A percentile compares a stretch with the other conserved stretches of the same genome.
Evolutionary conservation across 1,284 basidiomycete genomes (phyloP).

Genomic region (Trametes pubescens): DNA sequence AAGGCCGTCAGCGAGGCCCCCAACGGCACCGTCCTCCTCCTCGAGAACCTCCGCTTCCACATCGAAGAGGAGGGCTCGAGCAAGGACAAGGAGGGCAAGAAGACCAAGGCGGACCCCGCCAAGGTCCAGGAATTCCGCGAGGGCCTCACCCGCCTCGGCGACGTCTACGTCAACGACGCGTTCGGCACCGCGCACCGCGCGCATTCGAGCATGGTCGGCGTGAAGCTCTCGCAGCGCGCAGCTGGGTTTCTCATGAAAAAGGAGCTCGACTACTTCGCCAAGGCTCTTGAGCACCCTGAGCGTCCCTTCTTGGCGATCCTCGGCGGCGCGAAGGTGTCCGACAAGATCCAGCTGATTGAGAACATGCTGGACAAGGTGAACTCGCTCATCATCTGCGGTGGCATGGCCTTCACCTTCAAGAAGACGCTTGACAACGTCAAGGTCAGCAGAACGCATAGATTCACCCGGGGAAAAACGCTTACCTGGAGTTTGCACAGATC

Average conservation of each 20-base stretch:
- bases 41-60: constrained; percentile 99
- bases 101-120: constrained; percentile 90
- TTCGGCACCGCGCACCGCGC: constrained; percentile 99
- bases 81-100: constrained; percentile 93
- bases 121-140: constrained; percentile 89
- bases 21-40: constrained; percentile 86
- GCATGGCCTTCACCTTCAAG: constrained; percentile 99
- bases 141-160: constrained; percentile 90
- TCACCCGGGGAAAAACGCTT: constrained; percentile 10
- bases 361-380: constrained; percentile 99
- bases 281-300: constrained; percentile 95
- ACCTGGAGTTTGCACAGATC: constrained; percentile 60
- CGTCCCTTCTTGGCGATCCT: constrained; percentile 98
- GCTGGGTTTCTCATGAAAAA: constrained; percentile 99
- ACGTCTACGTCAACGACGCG: constrained; percentile 98
- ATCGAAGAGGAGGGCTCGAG: constrained; percentile 96
- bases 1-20: constrained; percentile 76
- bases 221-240: constrained; percentile 93
- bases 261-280: constrained; percentile 98
- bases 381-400: constrained; percentile 96
- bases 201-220: constrained; percentile 98
- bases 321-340: constrained; percentile 98
- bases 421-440: constrained; percentile 88
- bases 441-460: constrained; percentile 48
- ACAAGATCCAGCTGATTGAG: constrained; percentile 99